Conservation (phyloP, 306 rosid species). For the Cucurbita pepo region DNA sequence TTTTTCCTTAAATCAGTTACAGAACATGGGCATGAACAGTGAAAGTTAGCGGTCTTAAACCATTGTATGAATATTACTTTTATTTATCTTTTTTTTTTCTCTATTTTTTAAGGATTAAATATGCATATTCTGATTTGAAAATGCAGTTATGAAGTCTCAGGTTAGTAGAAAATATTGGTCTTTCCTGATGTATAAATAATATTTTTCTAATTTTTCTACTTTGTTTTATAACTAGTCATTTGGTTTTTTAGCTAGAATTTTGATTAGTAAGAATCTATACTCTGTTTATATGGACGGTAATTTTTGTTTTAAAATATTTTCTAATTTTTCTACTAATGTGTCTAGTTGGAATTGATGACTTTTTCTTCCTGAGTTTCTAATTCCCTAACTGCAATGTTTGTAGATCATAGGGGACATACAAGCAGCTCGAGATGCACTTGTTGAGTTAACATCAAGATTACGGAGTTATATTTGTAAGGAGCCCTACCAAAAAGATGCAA, state of each 20-base stretch:
- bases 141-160: neutral
- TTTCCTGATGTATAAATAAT: neutral
- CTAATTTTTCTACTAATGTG: neutral
- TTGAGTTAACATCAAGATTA: constrained; percentile 85
- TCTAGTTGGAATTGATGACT: neutral
- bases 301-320: no score
- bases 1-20: neutral
- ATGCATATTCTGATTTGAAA: neutral
- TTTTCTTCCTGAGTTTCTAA: neutral
- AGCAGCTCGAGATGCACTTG: constrained; percentile 83
- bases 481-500: constrained; percentile 45
- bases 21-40: neutral
- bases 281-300: neutral
- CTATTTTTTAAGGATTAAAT: neutral
- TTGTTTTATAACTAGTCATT: neutral
- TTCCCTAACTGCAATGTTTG: neutral
- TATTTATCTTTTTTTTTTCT: neutral
- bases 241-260: neutral
- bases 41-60: neutral
- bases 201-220: neutral
- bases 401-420: constrained; percentile 92
- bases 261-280: neutral
- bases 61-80: neutral
- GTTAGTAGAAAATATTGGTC: neutral
- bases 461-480: constrained; percentile 68